These are phyloP conservation scores for Aspergillus sclerotialis DNA, from an alignment of 2,329 filamentous ascomycete species.

Conservation along the genomic window DNA sequence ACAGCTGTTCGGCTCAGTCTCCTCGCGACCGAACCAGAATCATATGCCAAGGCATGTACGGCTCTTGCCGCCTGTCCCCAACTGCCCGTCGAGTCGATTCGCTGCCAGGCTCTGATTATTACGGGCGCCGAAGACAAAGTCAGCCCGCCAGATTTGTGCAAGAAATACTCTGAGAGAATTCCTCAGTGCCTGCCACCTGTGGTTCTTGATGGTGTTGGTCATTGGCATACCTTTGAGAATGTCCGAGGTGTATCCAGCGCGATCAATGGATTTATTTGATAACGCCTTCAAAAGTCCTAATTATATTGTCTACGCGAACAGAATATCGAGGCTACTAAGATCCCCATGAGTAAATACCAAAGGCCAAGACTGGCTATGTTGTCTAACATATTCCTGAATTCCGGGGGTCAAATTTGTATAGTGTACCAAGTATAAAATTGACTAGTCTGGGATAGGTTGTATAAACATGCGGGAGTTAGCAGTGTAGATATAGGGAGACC, in stretches of 20 bases:
- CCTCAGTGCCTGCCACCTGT: background rate
- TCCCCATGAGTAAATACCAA: too few species aligned
- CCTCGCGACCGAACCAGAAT: background rate
- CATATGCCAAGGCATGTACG: background rate
- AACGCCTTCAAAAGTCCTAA: background rate
- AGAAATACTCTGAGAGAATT: background rate
- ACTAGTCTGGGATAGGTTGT: too few species aligned
- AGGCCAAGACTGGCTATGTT: too few species aligned
- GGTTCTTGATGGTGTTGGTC: background rate
- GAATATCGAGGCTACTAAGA: too few species aligned
- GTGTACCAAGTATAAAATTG: too few species aligned
- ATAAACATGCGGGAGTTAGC: too few species aligned
- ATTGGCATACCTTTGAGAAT: conserved; percentile 1
- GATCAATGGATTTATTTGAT: background rate
- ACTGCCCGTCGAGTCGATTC: background rate
- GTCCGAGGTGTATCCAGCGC: background rate
- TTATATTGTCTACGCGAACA: too few species aligned
- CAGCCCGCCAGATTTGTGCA: background rate
- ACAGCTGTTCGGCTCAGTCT: background rate
- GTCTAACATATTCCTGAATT: too few species aligned
- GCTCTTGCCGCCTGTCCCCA: background rate
- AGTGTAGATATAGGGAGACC: too few species aligned
- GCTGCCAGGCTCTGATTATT: background rate
- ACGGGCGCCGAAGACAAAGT: conserved; percentile 1
- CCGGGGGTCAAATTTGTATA: too few species aligned